These are phyloP conservation scores for Dioscorea dumetorum DNA, from an alignment of 106 monocot species.

Conservation along the genomic window DNA sequence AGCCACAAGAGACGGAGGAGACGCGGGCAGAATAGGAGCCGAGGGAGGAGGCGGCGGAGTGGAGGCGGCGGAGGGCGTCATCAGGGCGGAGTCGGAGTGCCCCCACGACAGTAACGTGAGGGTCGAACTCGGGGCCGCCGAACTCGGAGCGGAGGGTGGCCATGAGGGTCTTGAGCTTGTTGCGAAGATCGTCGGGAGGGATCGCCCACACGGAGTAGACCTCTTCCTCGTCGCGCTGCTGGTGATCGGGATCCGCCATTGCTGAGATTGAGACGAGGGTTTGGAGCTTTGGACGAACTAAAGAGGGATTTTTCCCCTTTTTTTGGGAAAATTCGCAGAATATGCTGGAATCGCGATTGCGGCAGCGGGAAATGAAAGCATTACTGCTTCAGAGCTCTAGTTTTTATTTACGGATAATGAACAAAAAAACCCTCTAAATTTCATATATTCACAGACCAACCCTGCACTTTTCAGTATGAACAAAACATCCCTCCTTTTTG, in stretches of 20 bases:
- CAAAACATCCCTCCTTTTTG: no score
- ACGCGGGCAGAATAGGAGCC: conserved; percentile 52
- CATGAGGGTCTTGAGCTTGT: conserved; percentile 62
- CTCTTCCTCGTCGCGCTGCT: not conserved
- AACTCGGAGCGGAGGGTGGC: conserved; percentile 61
- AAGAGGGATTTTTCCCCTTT: no score
- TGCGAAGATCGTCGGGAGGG: conserved; percentile 46
- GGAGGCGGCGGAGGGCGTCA: conserved; percentile 45
- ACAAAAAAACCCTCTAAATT: no score
- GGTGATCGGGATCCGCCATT: conserved; percentile 2
- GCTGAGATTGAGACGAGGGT: not conserved
- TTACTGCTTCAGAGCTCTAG: no score
- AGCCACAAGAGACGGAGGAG: conserved; percentile 41
- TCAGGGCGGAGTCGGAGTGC: conserved; percentile 41
- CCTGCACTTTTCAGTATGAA: no score
- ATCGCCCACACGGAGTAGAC: conserved; percentile 76
- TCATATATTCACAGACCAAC: no score
- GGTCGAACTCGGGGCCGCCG: conserved; percentile 82
- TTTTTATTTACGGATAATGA: no score
- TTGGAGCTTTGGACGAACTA: no score
- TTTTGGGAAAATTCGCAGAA: no score
- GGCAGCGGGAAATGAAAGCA: no score
- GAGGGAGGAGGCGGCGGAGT: conserved; percentile 32
- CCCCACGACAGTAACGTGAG: conserved; percentile 92
- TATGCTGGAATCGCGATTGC: no score